A percentile compares a stretch with the other conserved stretches of the same genome.
These are phyloP conservation scores for Colletotrichum sp. DNA, from an alignment of 2,329 filamentous ascomycete genomes.

Conservation along the genomic window DNA sequence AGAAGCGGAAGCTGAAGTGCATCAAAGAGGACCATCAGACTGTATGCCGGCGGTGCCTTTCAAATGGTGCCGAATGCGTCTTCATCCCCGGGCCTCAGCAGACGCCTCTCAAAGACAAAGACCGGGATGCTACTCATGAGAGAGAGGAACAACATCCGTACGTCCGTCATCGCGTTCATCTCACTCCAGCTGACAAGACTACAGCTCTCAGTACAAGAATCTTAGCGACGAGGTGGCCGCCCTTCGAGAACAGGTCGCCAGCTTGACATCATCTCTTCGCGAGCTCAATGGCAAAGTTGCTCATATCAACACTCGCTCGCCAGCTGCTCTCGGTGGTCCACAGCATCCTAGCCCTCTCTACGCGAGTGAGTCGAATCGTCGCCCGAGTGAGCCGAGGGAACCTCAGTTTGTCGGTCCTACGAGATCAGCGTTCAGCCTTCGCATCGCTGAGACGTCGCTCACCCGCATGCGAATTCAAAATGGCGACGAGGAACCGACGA, in stretches of 20 bases:
- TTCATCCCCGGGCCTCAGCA: constrained; percentile 25
- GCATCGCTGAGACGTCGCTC: constrained; percentile 38
- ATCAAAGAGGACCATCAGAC: constrained; percentile 27
- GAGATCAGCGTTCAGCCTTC: constrained; percentile 36
- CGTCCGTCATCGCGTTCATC: not conserved
- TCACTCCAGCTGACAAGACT: not conserved
- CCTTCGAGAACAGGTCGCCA: constrained; percentile 33
- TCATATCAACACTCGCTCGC: constrained; percentile 2
- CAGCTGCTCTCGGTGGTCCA: not conserved
- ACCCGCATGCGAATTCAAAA: constrained; percentile 38
- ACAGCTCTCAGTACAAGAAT: constrained; percentile 16
- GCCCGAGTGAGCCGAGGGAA: constrained; percentile 29
- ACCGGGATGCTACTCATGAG: constrained; percentile 22
- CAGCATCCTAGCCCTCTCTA: constrained; percentile 16
- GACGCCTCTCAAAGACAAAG: not conserved
- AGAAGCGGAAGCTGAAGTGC: constrained; percentile 46
- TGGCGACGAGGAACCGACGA: constrained; percentile 28
- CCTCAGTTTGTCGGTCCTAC: constrained; percentile 42
- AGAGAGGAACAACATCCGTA: constrained; percentile 26
- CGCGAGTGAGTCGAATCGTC: not conserved
- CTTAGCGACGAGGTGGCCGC: constrained; percentile 32
- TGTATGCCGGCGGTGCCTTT: constrained; percentile 34
- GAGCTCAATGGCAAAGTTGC: constrained; percentile 28
- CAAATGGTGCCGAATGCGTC: constrained; percentile 29
- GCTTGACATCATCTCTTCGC: constrained; percentile 29